phyloP scores from a whole-genome alignment of 495 filamentous ascomycete genomes.

The Hypoxylon rickii region DNA sequence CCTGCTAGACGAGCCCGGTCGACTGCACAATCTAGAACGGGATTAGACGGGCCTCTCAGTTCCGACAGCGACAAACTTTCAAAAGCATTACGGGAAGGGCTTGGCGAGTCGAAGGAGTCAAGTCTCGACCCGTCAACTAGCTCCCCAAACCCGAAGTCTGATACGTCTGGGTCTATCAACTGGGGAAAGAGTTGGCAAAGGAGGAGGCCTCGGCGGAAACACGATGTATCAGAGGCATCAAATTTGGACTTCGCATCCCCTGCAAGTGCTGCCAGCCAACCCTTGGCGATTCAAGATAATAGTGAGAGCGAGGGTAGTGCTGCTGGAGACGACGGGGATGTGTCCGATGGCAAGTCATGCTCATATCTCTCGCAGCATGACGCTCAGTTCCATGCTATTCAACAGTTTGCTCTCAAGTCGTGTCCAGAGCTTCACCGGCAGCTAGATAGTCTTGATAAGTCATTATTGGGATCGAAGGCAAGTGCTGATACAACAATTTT shows the following conservation, averaged over 20 bases:
- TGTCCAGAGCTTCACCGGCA: conserved; percentile 36
- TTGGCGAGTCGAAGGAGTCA: conserved; percentile 16
- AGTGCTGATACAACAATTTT: neutral
- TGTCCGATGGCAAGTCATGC: conserved; percentile 10
- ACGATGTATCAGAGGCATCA: conserved; percentile 33
- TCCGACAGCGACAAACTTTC: conserved; percentile 29
- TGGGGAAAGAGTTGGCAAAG: conserved; percentile 30
- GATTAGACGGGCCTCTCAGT: conserved; percentile 36
- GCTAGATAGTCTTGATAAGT: conserved; percentile 6
- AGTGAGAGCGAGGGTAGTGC: neutral
- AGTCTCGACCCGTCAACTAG: conserved; percentile 9
- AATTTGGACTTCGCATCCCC: neutral
- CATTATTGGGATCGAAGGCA: conserved; percentile 10
- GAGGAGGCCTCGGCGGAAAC: conserved; percentile 30
- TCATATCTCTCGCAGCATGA: conserved; percentile 13
- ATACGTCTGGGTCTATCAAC: conserved; percentile 31
- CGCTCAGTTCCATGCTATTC: conserved; percentile 11
- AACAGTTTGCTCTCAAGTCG: conserved; percentile 19
- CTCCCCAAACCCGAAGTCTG: conserved; percentile 18
- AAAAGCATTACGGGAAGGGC: conserved; percentile 14
- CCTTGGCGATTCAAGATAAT: neutral
- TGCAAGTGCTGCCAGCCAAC: neutral
- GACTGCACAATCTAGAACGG: conserved; percentile 18
- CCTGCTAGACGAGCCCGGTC: conserved; percentile 5
- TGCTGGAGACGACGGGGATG: conserved; percentile 1